A percentile compares a stretch with the other conserved stretches of the same genome.
phyloP scores from a whole-genome alignment of 2,329 filamentous ascomycete species.

The Talaromyces islandicus region DNA sequence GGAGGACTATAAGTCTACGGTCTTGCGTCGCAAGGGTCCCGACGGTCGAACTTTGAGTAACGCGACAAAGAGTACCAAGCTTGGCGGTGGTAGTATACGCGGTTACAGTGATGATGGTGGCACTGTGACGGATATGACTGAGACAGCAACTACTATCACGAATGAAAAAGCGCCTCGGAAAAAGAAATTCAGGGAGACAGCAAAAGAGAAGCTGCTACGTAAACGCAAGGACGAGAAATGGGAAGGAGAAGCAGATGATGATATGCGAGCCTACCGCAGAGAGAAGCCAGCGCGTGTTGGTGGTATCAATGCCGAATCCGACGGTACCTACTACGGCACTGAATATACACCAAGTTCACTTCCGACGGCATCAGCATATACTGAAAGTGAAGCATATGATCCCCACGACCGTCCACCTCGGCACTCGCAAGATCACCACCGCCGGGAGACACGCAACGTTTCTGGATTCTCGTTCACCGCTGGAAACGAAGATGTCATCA shows the following conservation, averaged over 20 bases:
- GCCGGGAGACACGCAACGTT: conserved; percentile 18
- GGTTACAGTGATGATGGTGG: conserved; percentile 64
- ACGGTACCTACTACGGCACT: conserved; percentile 77
- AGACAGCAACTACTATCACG: conserved; percentile 37
- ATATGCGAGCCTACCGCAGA: conserved; percentile 76
- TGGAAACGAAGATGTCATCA: conserved; percentile 40
- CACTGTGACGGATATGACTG: conserved; percentile 34
- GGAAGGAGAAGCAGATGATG: conserved; percentile 58
- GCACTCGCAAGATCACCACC: conserved; percentile 15
- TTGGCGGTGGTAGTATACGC: conserved; percentile 79
- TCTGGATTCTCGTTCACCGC: conserved; percentile 46
- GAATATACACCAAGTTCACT: conserved; percentile 59
- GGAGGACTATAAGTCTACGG: conserved; percentile 97
- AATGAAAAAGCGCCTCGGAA: conserved; percentile 20
- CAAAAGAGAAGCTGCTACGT: conserved; percentile 31
- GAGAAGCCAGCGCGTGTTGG: conserved; percentile 84
- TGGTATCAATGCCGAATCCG: conserved; percentile 75
- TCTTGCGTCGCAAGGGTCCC: conserved; percentile 79
- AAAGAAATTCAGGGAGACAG: conserved; percentile 31
- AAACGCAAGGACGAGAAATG: conserved; percentile 43
- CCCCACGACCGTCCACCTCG: neutral
- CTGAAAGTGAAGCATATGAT: conserved; percentile 33
- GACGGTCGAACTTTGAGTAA: conserved; percentile 81
- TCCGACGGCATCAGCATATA: conserved; percentile 50
- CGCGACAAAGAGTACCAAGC: conserved; percentile 72